phyloP scores from a whole-genome alignment of 2,329 filamentous ascomycete genomes.

The Sclerotinia spermophila region DNA sequence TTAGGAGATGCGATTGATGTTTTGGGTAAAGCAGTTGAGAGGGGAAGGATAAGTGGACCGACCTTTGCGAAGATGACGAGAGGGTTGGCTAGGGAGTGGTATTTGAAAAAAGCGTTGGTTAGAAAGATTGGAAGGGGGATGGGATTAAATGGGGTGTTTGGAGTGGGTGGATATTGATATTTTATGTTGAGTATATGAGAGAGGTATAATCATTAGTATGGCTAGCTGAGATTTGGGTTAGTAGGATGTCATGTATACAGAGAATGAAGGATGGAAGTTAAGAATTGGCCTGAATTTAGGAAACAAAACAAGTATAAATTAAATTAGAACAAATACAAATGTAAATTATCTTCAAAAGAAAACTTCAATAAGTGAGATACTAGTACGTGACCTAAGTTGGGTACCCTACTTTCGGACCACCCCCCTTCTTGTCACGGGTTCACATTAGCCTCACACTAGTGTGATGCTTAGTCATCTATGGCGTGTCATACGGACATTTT shows the following conservation, averaged over 20 bases:
- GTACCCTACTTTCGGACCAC: too few species aligned
- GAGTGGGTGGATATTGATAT: constrained; percentile 8
- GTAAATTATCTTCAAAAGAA: not conserved
- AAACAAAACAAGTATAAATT: not conserved
- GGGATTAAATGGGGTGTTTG: constrained; percentile 49
- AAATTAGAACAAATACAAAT: not conserved
- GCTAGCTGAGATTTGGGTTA: not conserved
- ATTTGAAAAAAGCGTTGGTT: constrained; percentile 75
- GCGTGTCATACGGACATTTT: too few species aligned
- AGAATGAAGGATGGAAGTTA: not conserved
- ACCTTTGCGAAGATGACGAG: constrained; percentile 77
- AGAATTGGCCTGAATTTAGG: not conserved
- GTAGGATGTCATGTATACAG: not conserved
- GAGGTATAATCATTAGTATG: not conserved
- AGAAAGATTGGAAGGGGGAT: constrained; percentile 75
- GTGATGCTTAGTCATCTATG: too few species aligned
- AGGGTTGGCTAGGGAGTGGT: constrained; percentile 73
- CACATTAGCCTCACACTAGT: too few species aligned
- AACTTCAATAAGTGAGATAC: not conserved
- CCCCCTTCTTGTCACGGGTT: too few species aligned
- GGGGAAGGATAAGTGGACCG: constrained; percentile 65
- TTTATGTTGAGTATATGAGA: not conserved
- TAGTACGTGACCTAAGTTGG: not conserved
- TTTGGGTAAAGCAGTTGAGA: constrained; percentile 69
- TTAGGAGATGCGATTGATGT: constrained; percentile 85